A percentile compares a stretch with the other conserved stretches of the same genome.
phyloP scores from a whole-genome alignment of 164 flowering plant genomes.

The Kingdonia uniflora region DNA sequence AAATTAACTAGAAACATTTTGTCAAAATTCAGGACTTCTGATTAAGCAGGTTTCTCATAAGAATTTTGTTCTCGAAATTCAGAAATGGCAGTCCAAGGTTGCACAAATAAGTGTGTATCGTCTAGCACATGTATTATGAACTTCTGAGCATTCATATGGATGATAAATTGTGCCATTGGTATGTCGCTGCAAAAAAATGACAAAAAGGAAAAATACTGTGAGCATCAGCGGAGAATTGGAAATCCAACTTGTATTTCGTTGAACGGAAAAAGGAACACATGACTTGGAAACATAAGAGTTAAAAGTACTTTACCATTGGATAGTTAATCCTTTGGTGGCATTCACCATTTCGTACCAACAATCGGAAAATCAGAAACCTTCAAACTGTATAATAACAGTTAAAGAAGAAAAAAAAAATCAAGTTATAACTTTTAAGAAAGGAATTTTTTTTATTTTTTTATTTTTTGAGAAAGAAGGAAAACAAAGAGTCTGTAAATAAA shows the following conservation, averaged over 20 bases:
- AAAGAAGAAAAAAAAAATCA: neutral
- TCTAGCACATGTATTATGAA: conserved; percentile 76
- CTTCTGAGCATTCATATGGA: conserved; percentile 64
- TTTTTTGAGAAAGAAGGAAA: too few relatives aligned
- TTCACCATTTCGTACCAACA: conserved; percentile 46
- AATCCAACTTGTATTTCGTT: too few relatives aligned
- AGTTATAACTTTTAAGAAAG: too few relatives aligned
- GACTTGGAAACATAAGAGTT: neutral
- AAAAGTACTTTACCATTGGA: conserved; percentile 52
- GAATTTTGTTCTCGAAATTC: conserved; percentile 75
- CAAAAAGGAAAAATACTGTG: neutral
- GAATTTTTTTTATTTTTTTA: too few relatives aligned
- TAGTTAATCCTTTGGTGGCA: conserved; percentile 66
- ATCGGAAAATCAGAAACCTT: neutral
- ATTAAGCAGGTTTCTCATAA: conserved; percentile 77
- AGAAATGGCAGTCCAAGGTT: conserved; percentile 55
- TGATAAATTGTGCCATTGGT: conserved; percentile 91
- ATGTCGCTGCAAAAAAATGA: conserved; percentile 52
- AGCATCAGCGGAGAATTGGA: neutral
- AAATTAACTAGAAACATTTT: too few relatives aligned
- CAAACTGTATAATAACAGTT: conserved; percentile 16
- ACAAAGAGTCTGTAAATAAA: too few relatives aligned
- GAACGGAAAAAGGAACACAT: too few relatives aligned
- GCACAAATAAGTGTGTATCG: conserved; percentile 70
- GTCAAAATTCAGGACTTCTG: neutral